Percentiles rank a stretch among this genome's conserved stretches.
These are phyloP conservation scores for Aspergillus sp. DNA, from an alignment of 2,329 filamentous ascomycete species.

Conservation along the genomic window DNA sequence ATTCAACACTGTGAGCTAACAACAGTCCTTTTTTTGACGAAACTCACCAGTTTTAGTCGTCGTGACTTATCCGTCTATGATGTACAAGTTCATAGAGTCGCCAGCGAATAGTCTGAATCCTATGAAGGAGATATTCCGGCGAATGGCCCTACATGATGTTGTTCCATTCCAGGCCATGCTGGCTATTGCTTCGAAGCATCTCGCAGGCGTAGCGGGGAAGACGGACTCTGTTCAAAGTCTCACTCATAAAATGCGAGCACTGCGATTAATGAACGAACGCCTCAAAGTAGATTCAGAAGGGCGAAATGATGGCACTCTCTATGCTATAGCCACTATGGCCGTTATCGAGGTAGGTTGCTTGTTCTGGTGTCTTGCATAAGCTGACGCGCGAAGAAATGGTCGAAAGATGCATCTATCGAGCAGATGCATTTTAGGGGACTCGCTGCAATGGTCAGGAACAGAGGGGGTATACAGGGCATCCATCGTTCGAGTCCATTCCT, in stretches of 20 bases:
- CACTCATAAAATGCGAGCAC: conserved; percentile 38
- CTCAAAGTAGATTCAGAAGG: conserved; percentile 30
- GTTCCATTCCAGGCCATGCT: conserved; percentile 41
- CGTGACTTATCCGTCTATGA: conserved; percentile 40
- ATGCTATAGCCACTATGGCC: conserved; percentile 38
- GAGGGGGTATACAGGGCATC: conserved; percentile 38
- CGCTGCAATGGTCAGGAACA: conserved; percentile 32
- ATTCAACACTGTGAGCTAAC: conserved; percentile 38
- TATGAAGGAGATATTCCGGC: conserved; percentile 37
- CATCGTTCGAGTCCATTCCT: conserved; percentile 32
- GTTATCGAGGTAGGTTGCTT: conserved; percentile 37
- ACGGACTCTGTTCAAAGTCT: conserved; percentile 38
- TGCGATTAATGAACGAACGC: conserved; percentile 36
- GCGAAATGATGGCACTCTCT: conserved; percentile 36
- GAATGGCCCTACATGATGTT: conserved; percentile 35
- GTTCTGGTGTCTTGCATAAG: background rate
- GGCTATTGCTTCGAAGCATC: conserved; percentile 39
- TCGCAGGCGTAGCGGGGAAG: conserved; percentile 36
- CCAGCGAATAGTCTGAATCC: conserved; percentile 31
- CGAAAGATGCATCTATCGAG: conserved; percentile 36
- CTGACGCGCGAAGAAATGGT: conserved; percentile 38
- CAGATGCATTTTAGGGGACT: conserved; percentile 36
- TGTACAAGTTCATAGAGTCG: conserved; percentile 38
- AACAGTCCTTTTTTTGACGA: background rate
- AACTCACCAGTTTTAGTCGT: conserved; percentile 34